phyloP scores from a whole-genome alignment of 768 basidiomycete genomes.

The Leccinum subtestaceum region DNA sequence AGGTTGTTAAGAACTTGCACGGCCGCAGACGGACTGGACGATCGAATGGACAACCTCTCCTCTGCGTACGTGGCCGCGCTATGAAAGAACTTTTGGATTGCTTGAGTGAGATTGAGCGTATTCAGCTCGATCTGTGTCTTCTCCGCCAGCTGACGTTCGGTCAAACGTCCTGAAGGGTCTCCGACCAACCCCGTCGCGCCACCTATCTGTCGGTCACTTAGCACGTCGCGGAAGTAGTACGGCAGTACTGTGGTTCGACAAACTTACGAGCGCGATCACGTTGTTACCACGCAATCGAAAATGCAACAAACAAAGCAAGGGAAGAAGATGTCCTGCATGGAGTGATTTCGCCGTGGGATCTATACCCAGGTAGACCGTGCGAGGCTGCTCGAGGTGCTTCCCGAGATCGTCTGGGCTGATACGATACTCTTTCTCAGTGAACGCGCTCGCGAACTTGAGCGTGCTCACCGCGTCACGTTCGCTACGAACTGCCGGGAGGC shows the following conservation, averaged over 20 bases:
- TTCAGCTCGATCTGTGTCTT: slow-evolving; percentile 61
- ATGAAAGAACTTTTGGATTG: slow-evolving; percentile 71
- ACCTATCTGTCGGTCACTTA: slow-evolving; percentile 67
- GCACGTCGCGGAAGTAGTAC: background rate
- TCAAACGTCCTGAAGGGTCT: slow-evolving; percentile 87
- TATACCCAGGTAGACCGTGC: slow-evolving; percentile 80
- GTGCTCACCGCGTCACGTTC: slow-evolving; percentile 36
- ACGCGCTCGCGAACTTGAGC: background rate
- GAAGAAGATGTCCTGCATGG: slow-evolving; percentile 92
- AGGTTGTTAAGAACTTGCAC: slow-evolving; percentile 62
- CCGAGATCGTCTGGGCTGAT: slow-evolving; percentile 42
- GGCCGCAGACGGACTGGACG: slow-evolving; percentile 6
- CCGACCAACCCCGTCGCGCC: slow-evolving; percentile 96
- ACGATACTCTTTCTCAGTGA: slow-evolving; percentile 3
- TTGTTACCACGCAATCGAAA: slow-evolving; percentile 85
- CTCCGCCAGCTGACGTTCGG: slow-evolving; percentile 73
- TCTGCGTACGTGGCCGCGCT: slow-evolving; percentile 62
- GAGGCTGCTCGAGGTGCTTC: slow-evolving; percentile 35
- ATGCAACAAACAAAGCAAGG: slow-evolving; percentile 82
- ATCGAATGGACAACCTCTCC: slow-evolving; percentile 25
- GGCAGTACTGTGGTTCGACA: background rate
- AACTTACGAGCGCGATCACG: slow-evolving; percentile 77
- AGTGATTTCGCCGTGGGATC: slow-evolving; percentile 90
- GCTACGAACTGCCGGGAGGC: too few relatives aligned
- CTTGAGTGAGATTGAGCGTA: slow-evolving; percentile 55